phyloP scores from a whole-genome alignment of 1,139 yeast genomes.

The Blastobotrys indianensis region DNA sequence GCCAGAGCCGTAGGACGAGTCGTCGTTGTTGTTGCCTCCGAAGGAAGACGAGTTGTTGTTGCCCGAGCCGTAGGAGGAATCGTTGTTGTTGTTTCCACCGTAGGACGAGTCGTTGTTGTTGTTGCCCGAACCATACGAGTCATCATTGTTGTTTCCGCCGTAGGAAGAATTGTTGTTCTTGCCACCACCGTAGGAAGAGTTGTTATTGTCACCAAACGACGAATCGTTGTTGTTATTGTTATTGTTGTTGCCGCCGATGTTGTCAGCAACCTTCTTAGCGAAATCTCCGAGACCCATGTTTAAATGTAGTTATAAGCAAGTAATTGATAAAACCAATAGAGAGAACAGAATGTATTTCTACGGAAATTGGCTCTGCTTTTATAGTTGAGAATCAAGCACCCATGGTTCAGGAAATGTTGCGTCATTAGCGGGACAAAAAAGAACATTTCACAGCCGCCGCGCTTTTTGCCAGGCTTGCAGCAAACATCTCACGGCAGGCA shows the following conservation, averaged over 20 bases:
- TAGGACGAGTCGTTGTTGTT: conserved; percentile 1
- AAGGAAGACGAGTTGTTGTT: conserved; percentile 4
- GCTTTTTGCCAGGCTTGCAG: background rate
- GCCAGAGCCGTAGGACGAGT: background rate
- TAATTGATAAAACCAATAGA: background rate
- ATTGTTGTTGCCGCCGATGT: background rate
- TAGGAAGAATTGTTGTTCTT: conserved; percentile 1
- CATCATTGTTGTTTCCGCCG: background rate
- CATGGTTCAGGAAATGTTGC: no score
- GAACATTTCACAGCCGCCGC: background rate
- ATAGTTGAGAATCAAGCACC: conserved; percentile 1
- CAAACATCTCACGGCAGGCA: background rate
- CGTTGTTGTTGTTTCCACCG: background rate
- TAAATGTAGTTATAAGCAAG: background rate
- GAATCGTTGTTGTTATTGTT: conserved; percentile 1
- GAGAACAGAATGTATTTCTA: background rate
- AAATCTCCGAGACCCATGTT: conserved; percentile 10
- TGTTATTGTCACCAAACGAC: background rate
- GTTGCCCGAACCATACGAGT: background rate
- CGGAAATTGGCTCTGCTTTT: conserved; percentile 3
- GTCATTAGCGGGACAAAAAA: no score
- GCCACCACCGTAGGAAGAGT: background rate
- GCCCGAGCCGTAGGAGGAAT: background rate
- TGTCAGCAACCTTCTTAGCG: conserved; percentile 5
- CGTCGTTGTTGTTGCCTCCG: background rate